Base-by-base conservation (phyloP, 2,329 filamentous ascomycete species). In the Aquanectria penicillioides region DNA sequence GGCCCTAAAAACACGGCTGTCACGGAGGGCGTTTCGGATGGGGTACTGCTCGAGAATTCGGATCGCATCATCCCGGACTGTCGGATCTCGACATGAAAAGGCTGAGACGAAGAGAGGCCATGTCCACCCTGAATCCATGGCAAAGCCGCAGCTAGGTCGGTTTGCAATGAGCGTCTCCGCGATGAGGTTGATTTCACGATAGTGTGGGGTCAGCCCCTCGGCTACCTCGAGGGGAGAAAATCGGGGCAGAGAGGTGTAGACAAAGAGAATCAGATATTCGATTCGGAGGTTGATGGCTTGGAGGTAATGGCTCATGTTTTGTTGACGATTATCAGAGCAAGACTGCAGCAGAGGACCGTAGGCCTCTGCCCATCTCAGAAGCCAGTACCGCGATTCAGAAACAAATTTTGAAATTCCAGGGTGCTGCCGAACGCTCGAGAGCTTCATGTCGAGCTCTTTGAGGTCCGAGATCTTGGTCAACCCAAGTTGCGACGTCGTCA, bases 121-220 rank as follows among this genome's bases (percentile, higher is more conserved):
- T 6, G 78, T 79, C 66, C 77, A 79, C 0, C 80, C 80, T 3
- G 77, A 75, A 56, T 81, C 79, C 76, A 81, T 78, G 1, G 79
- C 74, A 57, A 81, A 81, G 47, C 72, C 72, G n/a, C 75, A 76
- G 55, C 65, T 77, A 10, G 69, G 74, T 11, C 74, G 72, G 10
- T 70, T 67, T 22, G 63, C 61, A 20, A 81, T 73, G 4, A 81
- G 57, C 3, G 71, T 73, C 52, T 77, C 76, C 6, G 74, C 72
- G 6, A 79, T 72, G 1, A 59, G 57, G 26, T 74, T 78, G 17
- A 81, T 74, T 63, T 81, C 79, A 12, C 67, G 73, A 59, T 81
- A 80, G 31, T 77, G 71, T 0, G 78, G 76, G 4, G 78, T 81
- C 37, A 81, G 71, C 4, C 68, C 66, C 26, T 71, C 74, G 40